A percentile compares a stretch with the other conserved stretches of the same genome.
Conservation (phyloP, 495 filamentous ascomycete genomes). For the Tetracladium setigerum region DNA sequence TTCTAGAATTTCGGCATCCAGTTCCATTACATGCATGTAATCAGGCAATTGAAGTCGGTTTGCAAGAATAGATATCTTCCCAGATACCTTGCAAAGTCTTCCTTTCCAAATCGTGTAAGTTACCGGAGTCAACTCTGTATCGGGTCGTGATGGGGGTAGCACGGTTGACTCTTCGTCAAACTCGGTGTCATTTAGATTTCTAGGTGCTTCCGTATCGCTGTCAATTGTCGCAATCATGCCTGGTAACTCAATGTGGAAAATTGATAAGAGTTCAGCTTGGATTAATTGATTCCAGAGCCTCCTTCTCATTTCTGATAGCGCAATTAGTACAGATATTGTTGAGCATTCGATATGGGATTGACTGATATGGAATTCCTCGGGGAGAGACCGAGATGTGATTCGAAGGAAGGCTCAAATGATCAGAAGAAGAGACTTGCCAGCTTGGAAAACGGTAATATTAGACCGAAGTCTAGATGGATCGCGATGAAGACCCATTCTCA, state of each 20-base stretch:
- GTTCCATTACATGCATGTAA: slow-evolving; percentile 61
- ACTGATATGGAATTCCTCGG: no score
- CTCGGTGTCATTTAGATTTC: slow-evolving; percentile 30
- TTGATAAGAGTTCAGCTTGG: slow-evolving; percentile 26
- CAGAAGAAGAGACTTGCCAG: slow-evolving; percentile 17
- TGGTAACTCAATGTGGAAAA: slow-evolving; percentile 31
- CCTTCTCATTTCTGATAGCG: slow-evolving; percentile 30
- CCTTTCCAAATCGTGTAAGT: slow-evolving; percentile 26
- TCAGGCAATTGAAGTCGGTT: slow-evolving; percentile 30
- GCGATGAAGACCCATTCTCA: slow-evolving; percentile 42
- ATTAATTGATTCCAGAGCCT: slow-evolving; percentile 27
- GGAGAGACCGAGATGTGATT: no score
- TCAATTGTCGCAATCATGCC: slow-evolving; percentile 19
- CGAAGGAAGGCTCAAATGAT: slow-evolving; percentile 8
- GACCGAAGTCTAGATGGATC: slow-evolving; percentile 73
- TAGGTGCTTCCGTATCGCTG: slow-evolving; percentile 24
- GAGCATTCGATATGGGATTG: no score
- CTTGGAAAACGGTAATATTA: slow-evolving; percentile 75
- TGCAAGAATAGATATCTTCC: slow-evolving; percentile 30
- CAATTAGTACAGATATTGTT: neutral
- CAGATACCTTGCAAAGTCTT: slow-evolving; percentile 23
- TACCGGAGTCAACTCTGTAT: slow-evolving; percentile 22
- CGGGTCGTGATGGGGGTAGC: slow-evolving; percentile 23
- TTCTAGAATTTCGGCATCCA: slow-evolving; percentile 55
- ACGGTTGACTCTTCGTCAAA: slow-evolving; percentile 20